These are phyloP conservation scores for Zygosaccharomyces bisporus DNA, from an alignment of 805 yeast species.

Conservation along the genomic window DNA sequence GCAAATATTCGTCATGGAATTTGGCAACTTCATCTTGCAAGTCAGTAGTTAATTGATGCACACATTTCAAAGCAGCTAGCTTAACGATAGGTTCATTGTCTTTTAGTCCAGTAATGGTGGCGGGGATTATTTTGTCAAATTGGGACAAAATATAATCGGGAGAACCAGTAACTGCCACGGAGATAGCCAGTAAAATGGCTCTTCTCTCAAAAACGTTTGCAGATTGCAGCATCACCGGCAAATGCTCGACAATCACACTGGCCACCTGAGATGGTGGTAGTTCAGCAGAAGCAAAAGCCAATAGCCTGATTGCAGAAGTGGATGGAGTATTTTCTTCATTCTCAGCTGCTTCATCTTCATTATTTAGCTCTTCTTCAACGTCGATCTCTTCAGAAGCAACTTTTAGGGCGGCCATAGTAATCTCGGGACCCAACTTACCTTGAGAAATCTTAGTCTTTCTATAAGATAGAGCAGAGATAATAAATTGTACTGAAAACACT, in stretches of 20 bases:
- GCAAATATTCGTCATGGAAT: conserved; percentile 76
- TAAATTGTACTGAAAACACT: conserved; percentile 76
- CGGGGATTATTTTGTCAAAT: conserved; percentile 66
- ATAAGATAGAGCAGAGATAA: conserved; percentile 71
- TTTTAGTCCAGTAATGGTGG: conserved; percentile 69
- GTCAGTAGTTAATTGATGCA: conserved; percentile 74
- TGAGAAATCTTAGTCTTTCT: conserved; percentile 77
- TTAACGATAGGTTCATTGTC: conserved; percentile 72
- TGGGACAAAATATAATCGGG: conserved; percentile 86
- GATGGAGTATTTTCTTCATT: conserved; percentile 85
- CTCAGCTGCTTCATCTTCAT: conserved; percentile 86
- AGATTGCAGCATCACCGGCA: conserved; percentile 56
- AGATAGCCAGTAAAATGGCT: conserved; percentile 78
- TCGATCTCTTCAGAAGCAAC: conserved; percentile 83
- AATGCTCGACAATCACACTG: conserved; percentile 65
- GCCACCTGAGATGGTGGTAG: conserved; percentile 93
- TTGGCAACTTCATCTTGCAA: conserved; percentile 81
- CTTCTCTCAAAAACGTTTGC: conserved; percentile 75
- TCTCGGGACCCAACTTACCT: conserved; percentile 77
- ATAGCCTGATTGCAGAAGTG: conserved; percentile 70
- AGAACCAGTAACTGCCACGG: conserved; percentile 85
- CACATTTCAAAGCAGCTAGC: conserved; percentile 80
- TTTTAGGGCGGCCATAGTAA: conserved; percentile 67
- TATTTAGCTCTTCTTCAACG: conserved; percentile 66
- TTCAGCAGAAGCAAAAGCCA: conserved; percentile 73